Base-by-base conservation (phyloP, 2,329 filamentous ascomycete genomes). In the Dryadomyces sulphureus region DNA sequence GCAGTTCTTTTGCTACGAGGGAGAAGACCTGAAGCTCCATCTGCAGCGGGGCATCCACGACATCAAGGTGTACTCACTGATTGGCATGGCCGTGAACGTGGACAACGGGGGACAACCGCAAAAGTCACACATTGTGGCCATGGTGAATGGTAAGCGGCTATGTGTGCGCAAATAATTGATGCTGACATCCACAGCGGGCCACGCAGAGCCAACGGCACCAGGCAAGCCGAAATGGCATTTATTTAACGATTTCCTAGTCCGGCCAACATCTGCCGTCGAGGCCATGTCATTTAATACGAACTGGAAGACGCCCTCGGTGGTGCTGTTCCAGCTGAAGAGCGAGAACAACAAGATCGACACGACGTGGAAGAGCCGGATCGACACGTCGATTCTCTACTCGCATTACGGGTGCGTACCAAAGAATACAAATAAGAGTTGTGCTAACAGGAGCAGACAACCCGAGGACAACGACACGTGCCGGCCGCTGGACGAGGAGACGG, bases 231-330 rank as follows among this genome's bases (percentile, higher is more conserved):
- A 82, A 54, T 98, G 93, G 93, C 87, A 96, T 62, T 65, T 98
- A 1, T 95, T 98, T 67, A 98, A 98, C 55, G 92, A 98, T 63
- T 98, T 98, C 57, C 65, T 94, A 32, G 93, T 98, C 20, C 79
- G 82, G 9, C 77, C 94, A 16, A 77, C 81, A 27, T 74, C 77
- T 24, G 81, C 88, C 50, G 45, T 45, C 14, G 90, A 98, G 59
- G 93, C 90, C 0, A 68, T 96, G 17, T 79, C 82, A 21, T 98
- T 96, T 62, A 89, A 90, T 50, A 78, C 87, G 4, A 74, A 79
- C 17, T 98, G 92, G 92, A 98, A 96, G 65, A 72, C 87, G 43
- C 92, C 92, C 1, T 88, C 86, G 12, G 82, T 96, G 5, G 66
- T 98, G 45, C 73, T 85, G 5, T 98, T 85, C 62, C 92, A 98